These are phyloP conservation scores for Pholiota conissans DNA, from an alignment of 768 basidiomycete species.

Conservation along the genomic window DNA sequence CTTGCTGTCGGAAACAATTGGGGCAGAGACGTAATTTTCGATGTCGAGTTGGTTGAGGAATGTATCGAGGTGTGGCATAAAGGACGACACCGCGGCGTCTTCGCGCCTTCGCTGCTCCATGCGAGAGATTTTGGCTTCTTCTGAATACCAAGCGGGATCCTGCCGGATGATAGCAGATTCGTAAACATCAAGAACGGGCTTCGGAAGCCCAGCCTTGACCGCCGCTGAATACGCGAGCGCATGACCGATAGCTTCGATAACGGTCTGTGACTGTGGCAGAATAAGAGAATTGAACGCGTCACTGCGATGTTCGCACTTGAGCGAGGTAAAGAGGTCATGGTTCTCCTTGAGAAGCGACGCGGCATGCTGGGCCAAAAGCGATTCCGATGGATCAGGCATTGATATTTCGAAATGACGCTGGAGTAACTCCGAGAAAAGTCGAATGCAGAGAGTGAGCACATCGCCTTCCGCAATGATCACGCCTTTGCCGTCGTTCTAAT, in stretches of 20 bases:
- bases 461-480: constrained; percentile 61
- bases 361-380: constrained; percentile 54
- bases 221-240: constrained; percentile 61
- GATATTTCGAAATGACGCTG: constrained; percentile 52
- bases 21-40: constrained; percentile 50
- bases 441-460: constrained; percentile 50
- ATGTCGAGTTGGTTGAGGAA: constrained; percentile 46
- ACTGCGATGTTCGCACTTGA: constrained; percentile 49
- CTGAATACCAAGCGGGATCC: constrained; percentile 62
- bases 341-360: constrained; percentile 48
- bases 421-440: constrained; percentile 60
- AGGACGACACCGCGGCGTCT: constrained; percentile 43
- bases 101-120: constrained; percentile 47
- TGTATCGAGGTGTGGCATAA: constrained; percentile 40
- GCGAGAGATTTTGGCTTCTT: constrained; percentile 49
- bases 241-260: constrained; percentile 64
- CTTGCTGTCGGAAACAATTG: constrained; percentile 48
- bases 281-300: constrained; percentile 51
- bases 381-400: constrained; percentile 48
- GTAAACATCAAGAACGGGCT: constrained; percentile 55
- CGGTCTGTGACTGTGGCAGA: constrained; percentile 52
- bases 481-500: constrained; percentile 51
- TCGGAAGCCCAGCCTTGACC: constrained; percentile 39
- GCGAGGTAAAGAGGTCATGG: constrained; percentile 31
- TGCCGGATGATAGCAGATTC: constrained; percentile 51